Percentiles rank a stretch among this genome's conserved stretches.
phyloP scores from a whole-genome alignment of 345 rosid genomes.

The Lepidium aucheri region DNA sequence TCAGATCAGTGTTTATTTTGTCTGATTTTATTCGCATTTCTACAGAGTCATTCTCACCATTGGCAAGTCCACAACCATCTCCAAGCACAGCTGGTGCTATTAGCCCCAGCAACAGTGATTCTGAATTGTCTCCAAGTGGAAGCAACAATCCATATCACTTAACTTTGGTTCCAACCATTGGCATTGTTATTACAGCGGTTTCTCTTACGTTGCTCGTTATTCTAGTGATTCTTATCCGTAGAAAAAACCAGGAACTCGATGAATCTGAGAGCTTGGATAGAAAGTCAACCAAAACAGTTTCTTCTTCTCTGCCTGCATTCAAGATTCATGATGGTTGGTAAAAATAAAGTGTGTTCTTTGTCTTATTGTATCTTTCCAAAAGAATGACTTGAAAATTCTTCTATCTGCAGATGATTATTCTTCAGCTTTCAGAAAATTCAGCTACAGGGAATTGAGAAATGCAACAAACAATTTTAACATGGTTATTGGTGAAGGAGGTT shows the following conservation, averaged over 20 bases:
- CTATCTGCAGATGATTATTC: conserved; percentile 50
- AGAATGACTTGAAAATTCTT: neutral
- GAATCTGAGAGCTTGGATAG: conserved; percentile 43
- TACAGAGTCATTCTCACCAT: conserved; percentile 44
- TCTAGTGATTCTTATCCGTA: conserved; percentile 61
- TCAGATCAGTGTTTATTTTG: neutral
- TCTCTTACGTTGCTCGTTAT: conserved; percentile 53
- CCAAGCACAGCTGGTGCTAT: conserved; percentile 47
- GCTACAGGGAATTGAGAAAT: conserved; percentile 69
- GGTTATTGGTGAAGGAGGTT: conserved; percentile 79
- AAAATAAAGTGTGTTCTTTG: neutral
- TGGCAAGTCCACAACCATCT: conserved; percentile 40
- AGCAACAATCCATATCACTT: conserved; percentile 56
- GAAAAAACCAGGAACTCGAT: conserved; percentile 54
- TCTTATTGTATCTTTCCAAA: neutral
- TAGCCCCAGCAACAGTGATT: conserved; percentile 52
- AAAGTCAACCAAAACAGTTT: conserved; percentile 42
- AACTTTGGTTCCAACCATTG: conserved; percentile 53
- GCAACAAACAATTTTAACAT: conserved; percentile 61
- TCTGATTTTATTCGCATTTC: conserved; percentile 8
- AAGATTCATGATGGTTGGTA: conserved; percentile 64
- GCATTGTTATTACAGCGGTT: conserved; percentile 58
- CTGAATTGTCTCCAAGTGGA: conserved; percentile 25
- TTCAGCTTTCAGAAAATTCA: conserved; percentile 59
- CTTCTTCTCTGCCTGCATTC: conserved; percentile 40